Conservation (phyloP, 257 asterid genomes). For the Gentiana straminea region DNA sequence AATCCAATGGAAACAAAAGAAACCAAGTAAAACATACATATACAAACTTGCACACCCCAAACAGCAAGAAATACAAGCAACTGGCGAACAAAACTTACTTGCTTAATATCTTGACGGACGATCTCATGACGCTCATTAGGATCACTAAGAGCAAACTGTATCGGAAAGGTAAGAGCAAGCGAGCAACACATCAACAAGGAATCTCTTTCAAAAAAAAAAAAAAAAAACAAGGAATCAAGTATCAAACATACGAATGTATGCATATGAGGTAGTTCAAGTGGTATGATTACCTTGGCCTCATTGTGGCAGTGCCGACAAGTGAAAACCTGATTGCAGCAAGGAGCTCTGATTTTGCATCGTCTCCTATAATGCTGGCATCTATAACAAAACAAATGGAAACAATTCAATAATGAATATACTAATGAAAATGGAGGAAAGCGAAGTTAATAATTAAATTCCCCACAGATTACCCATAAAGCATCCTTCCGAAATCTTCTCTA, state of each 20-base stretch:
- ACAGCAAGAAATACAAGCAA: neutral
- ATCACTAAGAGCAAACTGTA: slow-evolving; percentile 46
- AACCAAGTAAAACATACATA: neutral
- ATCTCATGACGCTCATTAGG: slow-evolving; percentile 78
- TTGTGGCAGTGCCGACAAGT: slow-evolving; percentile 94
- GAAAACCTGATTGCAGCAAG: slow-evolving; percentile 73
- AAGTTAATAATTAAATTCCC: neutral
- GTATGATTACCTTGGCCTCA: slow-evolving; percentile 48
- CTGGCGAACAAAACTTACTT: slow-evolving; percentile 28
- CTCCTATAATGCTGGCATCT: slow-evolving; percentile 85
- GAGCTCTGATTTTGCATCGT: slow-evolving; percentile 76
- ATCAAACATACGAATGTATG: neutral
- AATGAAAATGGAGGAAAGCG: neutral
- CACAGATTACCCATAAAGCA: slow-evolving; percentile 42
- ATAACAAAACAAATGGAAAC: slow-evolving; percentile 3
- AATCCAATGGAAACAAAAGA: neutral
- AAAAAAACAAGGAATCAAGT: neutral
- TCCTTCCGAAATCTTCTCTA: slow-evolving; percentile 46
- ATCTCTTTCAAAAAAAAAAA: neutral
- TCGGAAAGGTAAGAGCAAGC: slow-evolving; percentile 5
- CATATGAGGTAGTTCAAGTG: neutral
- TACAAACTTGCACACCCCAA: too few relatives aligned
- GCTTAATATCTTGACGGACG: slow-evolving; percentile 69
- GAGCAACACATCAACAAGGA: neutral
- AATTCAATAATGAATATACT: neutral